These are phyloP conservation scores for Tuber umbilicatum DNA, from an alignment of 495 filamentous ascomycete genomes.

Conservation along the genomic window DNA sequence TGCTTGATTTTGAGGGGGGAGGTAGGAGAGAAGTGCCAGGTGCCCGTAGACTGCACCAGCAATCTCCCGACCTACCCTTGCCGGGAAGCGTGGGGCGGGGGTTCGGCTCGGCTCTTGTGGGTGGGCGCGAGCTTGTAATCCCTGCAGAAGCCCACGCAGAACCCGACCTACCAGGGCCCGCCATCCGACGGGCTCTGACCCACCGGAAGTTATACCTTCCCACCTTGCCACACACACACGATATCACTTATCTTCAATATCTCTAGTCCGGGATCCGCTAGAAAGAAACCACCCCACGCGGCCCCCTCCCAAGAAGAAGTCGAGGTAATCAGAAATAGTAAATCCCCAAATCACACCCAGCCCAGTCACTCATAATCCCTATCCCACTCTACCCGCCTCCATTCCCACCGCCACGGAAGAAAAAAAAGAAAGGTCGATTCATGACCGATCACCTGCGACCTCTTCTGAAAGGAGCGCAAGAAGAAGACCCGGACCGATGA, in stretches of 20 bases:
- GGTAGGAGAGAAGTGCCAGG: background rate
- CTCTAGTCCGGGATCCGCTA: background rate
- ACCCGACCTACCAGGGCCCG: background rate
- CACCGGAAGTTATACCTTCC: background rate
- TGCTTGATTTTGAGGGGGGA: background rate
- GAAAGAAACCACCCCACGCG: background rate
- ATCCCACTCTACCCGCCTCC: background rate
- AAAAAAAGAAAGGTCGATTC: background rate
- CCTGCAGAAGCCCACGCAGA: background rate
- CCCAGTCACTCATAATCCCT: background rate
- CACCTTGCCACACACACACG: background rate
- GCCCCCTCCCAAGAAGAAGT: background rate
- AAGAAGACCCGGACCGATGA: background rate
- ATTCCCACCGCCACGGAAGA: background rate
- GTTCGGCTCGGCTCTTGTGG: background rate
- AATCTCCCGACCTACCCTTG: background rate
- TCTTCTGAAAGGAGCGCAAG: background rate
- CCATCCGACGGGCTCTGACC: background rate
- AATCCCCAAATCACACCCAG: background rate
- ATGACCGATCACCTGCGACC: background rate
- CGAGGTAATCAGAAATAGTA: background rate
- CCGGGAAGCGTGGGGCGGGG: too few species aligned
- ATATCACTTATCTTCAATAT: background rate
- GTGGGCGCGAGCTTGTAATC: too few species aligned
- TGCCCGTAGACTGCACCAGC: background rate